These are phyloP conservation scores for Papiliotrema fonsecae DNA, from an alignment of 1,284 basidiomycete genomes.

Conservation along the genomic window DNA sequence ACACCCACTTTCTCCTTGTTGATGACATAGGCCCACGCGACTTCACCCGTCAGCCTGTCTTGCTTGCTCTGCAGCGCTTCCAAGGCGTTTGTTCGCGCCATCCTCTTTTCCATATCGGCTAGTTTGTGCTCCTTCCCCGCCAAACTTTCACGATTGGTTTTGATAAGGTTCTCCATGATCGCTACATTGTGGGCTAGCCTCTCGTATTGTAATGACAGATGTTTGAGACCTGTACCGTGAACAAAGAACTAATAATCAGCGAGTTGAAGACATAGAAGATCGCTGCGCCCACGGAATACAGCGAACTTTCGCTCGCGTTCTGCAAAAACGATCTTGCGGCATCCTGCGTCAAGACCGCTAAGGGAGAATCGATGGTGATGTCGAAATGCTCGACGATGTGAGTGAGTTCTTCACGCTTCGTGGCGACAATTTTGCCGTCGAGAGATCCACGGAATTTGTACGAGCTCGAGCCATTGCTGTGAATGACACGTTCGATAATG, in stretches of 20 bases:
- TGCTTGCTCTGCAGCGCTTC: slow-evolving; percentile 40
- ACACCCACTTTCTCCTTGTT: slow-evolving; percentile 60
- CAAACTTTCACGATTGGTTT: slow-evolving; percentile 14
- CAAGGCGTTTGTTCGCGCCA: slow-evolving; percentile 13
- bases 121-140: slow-evolving; percentile 14
- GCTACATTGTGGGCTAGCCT: slow-evolving; percentile 54
- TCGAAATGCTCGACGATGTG: slow-evolving; percentile 90
- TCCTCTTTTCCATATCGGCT: slow-evolving; percentile 10
- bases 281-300: slow-evolving; percentile 67
- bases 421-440: slow-evolving; percentile 64
- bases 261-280: background rate
- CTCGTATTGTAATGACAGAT: slow-evolving; percentile 82
- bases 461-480: slow-evolving; percentile 63
- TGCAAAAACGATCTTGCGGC: slow-evolving; percentile 78
- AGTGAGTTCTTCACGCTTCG: slow-evolving; percentile 78
- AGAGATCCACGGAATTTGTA: slow-evolving; percentile 77
- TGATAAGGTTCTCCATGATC: slow-evolving; percentile 19
- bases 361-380: slow-evolving; percentile 88
- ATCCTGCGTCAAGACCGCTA: slow-evolving; percentile 92
- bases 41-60: slow-evolving; percentile 52
- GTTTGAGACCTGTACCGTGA: slow-evolving; percentile 83
- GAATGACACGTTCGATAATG: slow-evolving; percentile 75
- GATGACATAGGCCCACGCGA: slow-evolving; percentile 84
- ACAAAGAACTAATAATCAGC: slow-evolving; percentile 73
- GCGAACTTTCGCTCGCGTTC: slow-evolving; percentile 73